These are phyloP conservation scores for Biscogniauxia sp. DNA, from an alignment of 2,329 filamentous ascomycete species.

Conservation along the genomic window DNA sequence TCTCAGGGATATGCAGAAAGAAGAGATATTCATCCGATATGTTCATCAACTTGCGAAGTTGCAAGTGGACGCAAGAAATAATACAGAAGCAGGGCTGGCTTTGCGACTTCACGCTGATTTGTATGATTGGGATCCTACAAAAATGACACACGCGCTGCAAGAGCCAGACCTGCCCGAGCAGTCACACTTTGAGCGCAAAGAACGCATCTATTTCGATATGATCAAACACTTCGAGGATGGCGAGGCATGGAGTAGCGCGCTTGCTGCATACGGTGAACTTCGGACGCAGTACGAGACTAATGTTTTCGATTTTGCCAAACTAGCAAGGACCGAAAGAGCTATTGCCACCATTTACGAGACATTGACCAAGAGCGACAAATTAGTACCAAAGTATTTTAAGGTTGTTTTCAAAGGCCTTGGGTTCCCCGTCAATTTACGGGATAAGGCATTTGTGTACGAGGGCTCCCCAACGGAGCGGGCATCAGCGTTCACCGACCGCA, in stretches of 20 bases:
- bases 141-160: slow-evolving; percentile 60
- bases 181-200: slow-evolving; percentile 87
- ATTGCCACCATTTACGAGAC: slow-evolving; percentile 92
- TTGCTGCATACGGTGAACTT: slow-evolving; percentile 86
- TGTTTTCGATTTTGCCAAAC: slow-evolving; percentile 85
- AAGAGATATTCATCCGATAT: slow-evolving; percentile 94
- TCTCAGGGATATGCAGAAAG: slow-evolving; percentile 92
- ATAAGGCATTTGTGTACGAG: slow-evolving; percentile 93
- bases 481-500: slow-evolving; percentile 80
- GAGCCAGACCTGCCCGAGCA: slow-evolving; percentile 82
- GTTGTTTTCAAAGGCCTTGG: slow-evolving; percentile 87
- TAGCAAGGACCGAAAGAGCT: slow-evolving; percentile 83
- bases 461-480: slow-evolving; percentile 74
- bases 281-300: slow-evolving; percentile 88
- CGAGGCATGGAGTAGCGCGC: slow-evolving; percentile 86
- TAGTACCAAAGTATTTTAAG: slow-evolving; percentile 84
- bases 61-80: slow-evolving; percentile 73
- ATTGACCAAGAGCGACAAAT: slow-evolving; percentile 76
- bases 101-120: slow-evolving; percentile 88
- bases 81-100: slow-evolving; percentile 84
- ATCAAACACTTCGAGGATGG: slow-evolving; percentile 93
- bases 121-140: slow-evolving; percentile 83
- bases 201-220: slow-evolving; percentile 88
- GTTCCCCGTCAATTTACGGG: slow-evolving; percentile 75
- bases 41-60: slow-evolving; percentile 85